Conservation (phyloP, 768 basidiomycete genomes). For the Boletus coccyginus region DNA sequence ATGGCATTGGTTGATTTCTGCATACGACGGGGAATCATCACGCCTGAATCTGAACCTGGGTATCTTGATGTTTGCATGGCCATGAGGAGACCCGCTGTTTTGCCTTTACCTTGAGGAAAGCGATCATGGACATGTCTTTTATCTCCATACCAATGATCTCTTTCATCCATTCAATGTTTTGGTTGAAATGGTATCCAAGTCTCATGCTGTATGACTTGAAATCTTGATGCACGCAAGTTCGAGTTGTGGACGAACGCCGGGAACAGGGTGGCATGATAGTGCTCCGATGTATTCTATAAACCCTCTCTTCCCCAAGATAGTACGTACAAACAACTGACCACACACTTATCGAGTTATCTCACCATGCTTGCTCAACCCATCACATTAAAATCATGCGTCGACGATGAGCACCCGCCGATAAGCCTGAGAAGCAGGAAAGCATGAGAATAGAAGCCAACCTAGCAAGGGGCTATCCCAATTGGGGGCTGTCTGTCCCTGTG, state of each 20-base stretch:
- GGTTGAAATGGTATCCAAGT: not conserved
- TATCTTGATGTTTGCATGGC: conserved; percentile 27
- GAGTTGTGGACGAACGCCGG: not conserved
- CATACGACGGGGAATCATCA: conserved; percentile 34
- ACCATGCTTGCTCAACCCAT: not conserved
- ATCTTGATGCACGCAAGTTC: not conserved
- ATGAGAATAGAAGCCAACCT: not conserved
- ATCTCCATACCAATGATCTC: not conserved
- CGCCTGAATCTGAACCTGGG: conserved; percentile 21
- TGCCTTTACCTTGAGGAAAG: conserved; percentile 21
- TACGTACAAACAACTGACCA: not conserved
- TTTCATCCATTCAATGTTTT: not conserved
- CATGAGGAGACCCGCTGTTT: conserved; percentile 13
- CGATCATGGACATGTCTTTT: not conserved
- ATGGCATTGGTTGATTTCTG: conserved; percentile 43
- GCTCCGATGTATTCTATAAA: not conserved
- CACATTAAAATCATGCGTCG: not conserved
- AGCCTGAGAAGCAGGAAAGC: not conserved
- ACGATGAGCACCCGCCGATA: not conserved
- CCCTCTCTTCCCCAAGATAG: not conserved
- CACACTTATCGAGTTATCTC: not conserved
- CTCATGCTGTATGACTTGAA: not conserved
- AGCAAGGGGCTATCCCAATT: not conserved
- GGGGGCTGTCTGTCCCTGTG: not conserved
- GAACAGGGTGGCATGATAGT: not conserved